Evolutionary conservation across 805 yeast genomes (phyloP), one percentile per base, ranked within the genome.

Genomic region (Candida wancherniae): DNA sequence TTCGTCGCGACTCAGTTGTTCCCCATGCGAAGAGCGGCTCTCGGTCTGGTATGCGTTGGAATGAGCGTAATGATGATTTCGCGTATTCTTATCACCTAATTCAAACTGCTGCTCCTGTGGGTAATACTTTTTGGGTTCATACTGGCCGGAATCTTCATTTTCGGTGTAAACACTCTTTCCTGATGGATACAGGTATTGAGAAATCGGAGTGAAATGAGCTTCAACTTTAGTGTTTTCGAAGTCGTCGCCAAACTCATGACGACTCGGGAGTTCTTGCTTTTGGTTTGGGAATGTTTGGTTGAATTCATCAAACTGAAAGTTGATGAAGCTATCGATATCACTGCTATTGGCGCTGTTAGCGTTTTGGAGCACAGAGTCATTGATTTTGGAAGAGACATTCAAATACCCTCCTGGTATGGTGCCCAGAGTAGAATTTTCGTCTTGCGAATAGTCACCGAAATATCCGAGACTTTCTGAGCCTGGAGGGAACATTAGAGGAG

Each of bases 401-500:
- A 37, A 29, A 20, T 31, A 38, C 8, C 42, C 38, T 5, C 37
- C 34, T 9, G 29, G 27, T 9, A 32, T 11, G 4, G 19, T 6
- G 8, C 20, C 34, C 15, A 11, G 26, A 11, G 28, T 20, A 7
- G 38, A 23, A 12, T 24, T 19, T 16, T 27, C 35, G 11, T 16
- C 20, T 7, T 26, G 25, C 9, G 24, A 34, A 19, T 28, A 24
- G 10, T 35, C 41, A 10, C 45, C 48, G 24, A 44, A 44, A 23
- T 44, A 44, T 17, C 44, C 49, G 15, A 17, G 26, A 6, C 40
- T 36, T 11, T 31, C 42, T 5, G 45, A 21, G 15, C 38, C 30
- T 3, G 49, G 47, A 7, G 46, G 46, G 20, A 36, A 31, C 37
- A 44, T 41, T 4, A 38, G 34, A 4, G 47, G 47, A 1, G 49